phyloP scores from a whole-genome alignment of 176 grass and related monocot species.

The Musa itinerans region DNA sequence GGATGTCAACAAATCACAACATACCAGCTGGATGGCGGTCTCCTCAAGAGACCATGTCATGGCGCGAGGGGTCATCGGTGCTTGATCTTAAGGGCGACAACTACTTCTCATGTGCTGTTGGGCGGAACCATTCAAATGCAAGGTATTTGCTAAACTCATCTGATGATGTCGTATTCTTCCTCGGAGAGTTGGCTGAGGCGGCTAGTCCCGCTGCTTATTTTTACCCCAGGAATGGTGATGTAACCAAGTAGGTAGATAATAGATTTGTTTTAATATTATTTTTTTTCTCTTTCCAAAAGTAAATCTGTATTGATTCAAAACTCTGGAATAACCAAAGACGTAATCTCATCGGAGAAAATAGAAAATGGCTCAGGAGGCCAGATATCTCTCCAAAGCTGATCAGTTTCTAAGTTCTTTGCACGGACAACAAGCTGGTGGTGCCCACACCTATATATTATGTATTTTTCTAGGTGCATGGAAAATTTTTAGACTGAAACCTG shows the following conservation, averaged over 20 bases:
- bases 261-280: not conserved
- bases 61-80: conserved; percentile 90
- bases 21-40: conserved; percentile 25
- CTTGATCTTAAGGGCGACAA: conserved; percentile 97
- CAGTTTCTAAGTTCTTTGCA: too few relatives aligned
- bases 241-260: not conserved
- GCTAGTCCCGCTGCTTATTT: not conserved
- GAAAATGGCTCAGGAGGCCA: too few relatives aligned
- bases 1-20: conserved; percentile 33
- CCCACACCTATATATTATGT: too few relatives aligned
- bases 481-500: too few relatives aligned
- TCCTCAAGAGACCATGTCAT: conserved; percentile 38
- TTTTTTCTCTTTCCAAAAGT: too few relatives aligned
- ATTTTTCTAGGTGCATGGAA: too few relatives aligned
- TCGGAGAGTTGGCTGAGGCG: conserved; percentile 54
- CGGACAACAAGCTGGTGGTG: too few relatives aligned
- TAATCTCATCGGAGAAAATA: too few relatives aligned
- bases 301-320: too few relatives aligned
- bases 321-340: too few relatives aligned
- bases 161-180: conserved; percentile 73
- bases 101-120: conserved; percentile 92
- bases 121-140: conserved; percentile 78
- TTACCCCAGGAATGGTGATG: not conserved
- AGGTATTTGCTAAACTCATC: conserved; percentile 79
- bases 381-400: too few relatives aligned